These are phyloP conservation scores for Nigrograna mackinnonii DNA, from an alignment of 2,329 filamentous ascomycete species.

Conservation along the genomic window DNA sequence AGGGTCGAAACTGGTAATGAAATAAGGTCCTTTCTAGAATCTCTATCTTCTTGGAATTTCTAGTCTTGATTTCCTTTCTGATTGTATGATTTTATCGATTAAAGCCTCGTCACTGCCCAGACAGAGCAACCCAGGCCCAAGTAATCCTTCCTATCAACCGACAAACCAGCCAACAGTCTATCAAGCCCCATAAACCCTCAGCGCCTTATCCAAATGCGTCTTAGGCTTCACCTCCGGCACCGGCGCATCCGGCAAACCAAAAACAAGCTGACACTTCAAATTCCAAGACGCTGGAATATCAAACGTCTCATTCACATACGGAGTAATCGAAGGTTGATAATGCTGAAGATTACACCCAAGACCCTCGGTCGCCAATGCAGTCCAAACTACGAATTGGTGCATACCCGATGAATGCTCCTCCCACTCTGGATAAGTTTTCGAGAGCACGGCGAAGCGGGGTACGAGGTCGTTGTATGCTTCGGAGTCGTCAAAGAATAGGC, in stretches of 20 bases:
- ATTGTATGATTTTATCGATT: too few species aligned
- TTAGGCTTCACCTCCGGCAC: conserved; percentile 27
- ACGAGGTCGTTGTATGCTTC: conserved; percentile 14
- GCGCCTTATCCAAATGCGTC: conserved; percentile 26
- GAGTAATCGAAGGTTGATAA: conserved; percentile 27
- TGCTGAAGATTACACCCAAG: conserved; percentile 30
- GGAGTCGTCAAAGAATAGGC: conserved; percentile 24
- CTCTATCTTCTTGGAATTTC: too few species aligned
- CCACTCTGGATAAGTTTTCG: conserved; percentile 20
- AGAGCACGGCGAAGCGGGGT: conserved; percentile 16
- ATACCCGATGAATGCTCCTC: conserved; percentile 26
- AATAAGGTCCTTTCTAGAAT: too few species aligned
- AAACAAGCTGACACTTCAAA: conserved; percentile 27
- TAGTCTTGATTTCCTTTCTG: too few species aligned
- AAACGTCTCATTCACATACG: conserved; percentile 22
- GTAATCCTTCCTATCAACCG: too few species aligned
- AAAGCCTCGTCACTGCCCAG: too few species aligned
- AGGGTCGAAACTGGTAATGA: too few species aligned
- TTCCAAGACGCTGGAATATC: conserved; percentile 24
- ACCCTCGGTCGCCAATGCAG: conserved; percentile 28
- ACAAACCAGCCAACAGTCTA: too few species aligned
- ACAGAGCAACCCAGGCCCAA: too few species aligned
- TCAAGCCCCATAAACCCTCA: conserved; percentile 28
- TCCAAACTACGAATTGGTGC: conserved; percentile 29
- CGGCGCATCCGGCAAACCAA: conserved; percentile 31